A percentile compares a stretch with the other conserved stretches of the same genome.
Evolutionary conservation across 495 filamentous ascomycete species (phyloP).

Genomic region (Cercophora sp.): DNA sequence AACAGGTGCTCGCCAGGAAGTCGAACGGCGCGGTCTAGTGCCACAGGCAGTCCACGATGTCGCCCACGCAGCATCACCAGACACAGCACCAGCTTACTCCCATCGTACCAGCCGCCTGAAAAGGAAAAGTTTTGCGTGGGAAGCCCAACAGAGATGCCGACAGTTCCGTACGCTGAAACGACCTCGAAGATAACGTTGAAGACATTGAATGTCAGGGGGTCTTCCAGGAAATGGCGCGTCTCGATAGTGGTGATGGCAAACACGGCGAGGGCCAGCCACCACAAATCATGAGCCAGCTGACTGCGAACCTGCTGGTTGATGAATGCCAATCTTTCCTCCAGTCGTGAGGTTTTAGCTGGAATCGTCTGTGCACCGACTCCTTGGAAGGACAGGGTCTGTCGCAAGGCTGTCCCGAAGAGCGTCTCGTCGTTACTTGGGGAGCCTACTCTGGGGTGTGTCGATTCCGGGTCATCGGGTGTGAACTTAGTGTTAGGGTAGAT

Average conservation of each 20-base stretch:
- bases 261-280: conserved; percentile 76
- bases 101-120: conserved; percentile 63
- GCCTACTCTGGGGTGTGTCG: neutral
- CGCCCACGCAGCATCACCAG: conserved; percentile 59
- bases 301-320: conserved; percentile 67
- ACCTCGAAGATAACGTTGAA: conserved; percentile 88
- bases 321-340: conserved; percentile 43
- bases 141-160: conserved; percentile 72
- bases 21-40: conserved; percentile 73
- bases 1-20: conserved; percentile 59
- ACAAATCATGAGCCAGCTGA: conserved; percentile 81
- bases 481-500: conserved; percentile 55
- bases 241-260: conserved; percentile 74
- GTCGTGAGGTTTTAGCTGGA: too few relatives aligned
- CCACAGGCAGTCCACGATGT: conserved; percentile 76
- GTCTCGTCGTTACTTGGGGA: too few relatives aligned
- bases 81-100: conserved; percentile 73
- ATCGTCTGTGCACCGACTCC: conserved; percentile 31
- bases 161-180: conserved; percentile 79
- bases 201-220: conserved; percentile 68
- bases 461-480: conserved; percentile 13
- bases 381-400: conserved; percentile 34
- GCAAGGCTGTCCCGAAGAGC: neutral
- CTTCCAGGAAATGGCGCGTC: conserved; percentile 56
- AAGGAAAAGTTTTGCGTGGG: conserved; percentile 68